Base-by-base conservation (phyloP, 2,329 filamentous ascomycete species). In the Aureobasidium sp. region DNA sequence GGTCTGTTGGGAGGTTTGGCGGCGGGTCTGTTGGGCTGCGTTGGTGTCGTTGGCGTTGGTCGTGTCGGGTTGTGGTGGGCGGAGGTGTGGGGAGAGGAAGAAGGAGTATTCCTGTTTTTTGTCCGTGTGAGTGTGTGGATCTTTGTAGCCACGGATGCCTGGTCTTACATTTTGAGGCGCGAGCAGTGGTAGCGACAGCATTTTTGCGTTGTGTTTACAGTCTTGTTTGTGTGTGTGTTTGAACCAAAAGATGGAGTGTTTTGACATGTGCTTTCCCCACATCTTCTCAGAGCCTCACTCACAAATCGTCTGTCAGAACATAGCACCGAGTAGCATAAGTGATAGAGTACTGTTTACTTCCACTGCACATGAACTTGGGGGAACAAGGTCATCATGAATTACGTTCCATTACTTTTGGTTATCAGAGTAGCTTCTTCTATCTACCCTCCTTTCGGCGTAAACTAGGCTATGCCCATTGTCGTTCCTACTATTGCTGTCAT, bases 121-220 rank as follows among this genome's bases (percentile, higher is more conserved):
- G 12, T 42, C 37, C 27, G 12, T 42, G 51, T 44, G 1, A 31
- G 37, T 17, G 5, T 22, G 9, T 15, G 8, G 2, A 22, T 14
- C n/a, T 39, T 56, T 14, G 17, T 8, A 20, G 15, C 34, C 25
- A 12, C 15, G 37, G 17, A n/a, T 7, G 4, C 9, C 2, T 36
- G 5, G 42, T n/a, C 34, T 72, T 80, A 90, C 88, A 70, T 90
- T 87, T 75, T 85, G 85, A 56, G 87, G 88, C 20, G 84, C 83
- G 63, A 90, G 81, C 64, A 85, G 84, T 51, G 87, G 87, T 17
- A 90, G 80, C 53, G 85, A 79, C 25, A 66, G 45, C 64, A 64
- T 66, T 12, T 45, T 49, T 51, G 45, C 45, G 45, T 61, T 51
- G 47, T 34, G 31, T 15, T 48, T 59, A 9, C 29, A 17, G 11